Conservation (phyloP, 2,329 filamentous ascomycete species). For the Beauveria sp. region DNA sequence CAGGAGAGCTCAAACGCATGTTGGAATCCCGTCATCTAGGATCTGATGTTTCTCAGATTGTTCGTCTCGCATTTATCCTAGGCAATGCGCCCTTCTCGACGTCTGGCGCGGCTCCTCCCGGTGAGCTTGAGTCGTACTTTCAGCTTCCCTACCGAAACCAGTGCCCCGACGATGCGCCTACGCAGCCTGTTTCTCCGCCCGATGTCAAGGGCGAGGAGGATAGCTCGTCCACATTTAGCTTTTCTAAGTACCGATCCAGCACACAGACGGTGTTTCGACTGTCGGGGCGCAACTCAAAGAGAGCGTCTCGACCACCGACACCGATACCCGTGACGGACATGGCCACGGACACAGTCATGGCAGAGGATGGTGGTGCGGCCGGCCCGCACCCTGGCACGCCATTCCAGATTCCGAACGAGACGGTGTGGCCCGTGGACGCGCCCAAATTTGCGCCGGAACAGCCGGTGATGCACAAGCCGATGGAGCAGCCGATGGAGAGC, state of each 20-base stretch:
- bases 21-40: constrained; percentile 37
- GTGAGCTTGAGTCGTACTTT: constrained; percentile 32
- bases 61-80: constrained; percentile 36
- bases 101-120: constrained; percentile 28
- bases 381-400: constrained; percentile 35
- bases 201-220: constrained; percentile 22
- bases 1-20: constrained; percentile 36
- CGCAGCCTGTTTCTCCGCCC: constrained; percentile 16
- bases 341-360: constrained; percentile 24
- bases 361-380: constrained; percentile 23
- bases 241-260: constrained; percentile 22
- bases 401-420: constrained; percentile 32
- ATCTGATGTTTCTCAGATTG: constrained; percentile 32
- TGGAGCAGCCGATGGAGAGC: constrained; percentile 17
- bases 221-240: constrained; percentile 20
- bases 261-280: constrained; percentile 25
- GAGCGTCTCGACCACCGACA: constrained; percentile 28
- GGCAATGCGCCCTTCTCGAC: constrained; percentile 33
- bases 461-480: constrained; percentile 22
- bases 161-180: constrained; percentile 27
- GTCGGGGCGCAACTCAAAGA: constrained; percentile 27
- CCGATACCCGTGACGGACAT: constrained; percentile 20
- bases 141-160: constrained; percentile 29
- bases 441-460: constrained; percentile 32
- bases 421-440: constrained; percentile 27